Conservation (phyloP, 2,329 filamentous ascomycete species). For the Alternaria sp. region DNA sequence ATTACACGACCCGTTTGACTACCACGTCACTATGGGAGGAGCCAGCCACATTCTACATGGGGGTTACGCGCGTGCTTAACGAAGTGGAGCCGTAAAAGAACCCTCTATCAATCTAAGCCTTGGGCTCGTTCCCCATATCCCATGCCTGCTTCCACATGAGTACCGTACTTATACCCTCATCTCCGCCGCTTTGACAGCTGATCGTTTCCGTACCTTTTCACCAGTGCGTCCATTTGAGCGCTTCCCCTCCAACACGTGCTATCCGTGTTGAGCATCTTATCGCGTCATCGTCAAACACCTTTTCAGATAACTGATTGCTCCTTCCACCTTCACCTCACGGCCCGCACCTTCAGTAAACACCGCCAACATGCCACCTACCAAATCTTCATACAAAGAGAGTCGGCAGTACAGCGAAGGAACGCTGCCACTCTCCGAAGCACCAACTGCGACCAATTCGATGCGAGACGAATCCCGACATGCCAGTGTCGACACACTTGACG, state of each 20-base stretch:
- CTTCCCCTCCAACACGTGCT: conserved; percentile 23
- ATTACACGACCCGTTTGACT: conserved; percentile 41
- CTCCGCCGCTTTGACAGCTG: conserved; percentile 15
- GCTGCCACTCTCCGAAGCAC: conserved; percentile 34
- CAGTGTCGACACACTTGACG: conserved; percentile 24
- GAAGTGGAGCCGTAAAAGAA: conserved; percentile 25
- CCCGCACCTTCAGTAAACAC: conserved; percentile 13
- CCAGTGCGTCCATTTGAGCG: conserved; percentile 23
- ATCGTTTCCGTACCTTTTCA: conserved; percentile 8
- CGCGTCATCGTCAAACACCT: conserved; percentile 12
- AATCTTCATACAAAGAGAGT: conserved; percentile 24
- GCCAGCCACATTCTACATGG: conserved; percentile 30
- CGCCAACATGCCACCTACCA: conserved; percentile 19
- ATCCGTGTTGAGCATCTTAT: conserved; percentile 26
- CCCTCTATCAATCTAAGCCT: conserved; percentile 25
- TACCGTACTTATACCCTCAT: conserved; percentile 29
- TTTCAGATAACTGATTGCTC: conserved; percentile 8
- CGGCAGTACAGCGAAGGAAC: conserved; percentile 27
- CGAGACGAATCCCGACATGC: conserved; percentile 21
- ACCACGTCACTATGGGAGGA: conserved; percentile 44
- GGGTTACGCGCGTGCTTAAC: conserved; percentile 38
- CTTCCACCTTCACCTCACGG: conserved; percentile 8
- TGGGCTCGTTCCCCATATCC: conserved; percentile 25
- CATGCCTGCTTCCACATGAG: conserved; percentile 17
- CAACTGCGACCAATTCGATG: conserved; percentile 33